Evolutionary conservation across 257 asterid species (phyloP).

Genomic region (Nicotiana tabacum): DNA sequence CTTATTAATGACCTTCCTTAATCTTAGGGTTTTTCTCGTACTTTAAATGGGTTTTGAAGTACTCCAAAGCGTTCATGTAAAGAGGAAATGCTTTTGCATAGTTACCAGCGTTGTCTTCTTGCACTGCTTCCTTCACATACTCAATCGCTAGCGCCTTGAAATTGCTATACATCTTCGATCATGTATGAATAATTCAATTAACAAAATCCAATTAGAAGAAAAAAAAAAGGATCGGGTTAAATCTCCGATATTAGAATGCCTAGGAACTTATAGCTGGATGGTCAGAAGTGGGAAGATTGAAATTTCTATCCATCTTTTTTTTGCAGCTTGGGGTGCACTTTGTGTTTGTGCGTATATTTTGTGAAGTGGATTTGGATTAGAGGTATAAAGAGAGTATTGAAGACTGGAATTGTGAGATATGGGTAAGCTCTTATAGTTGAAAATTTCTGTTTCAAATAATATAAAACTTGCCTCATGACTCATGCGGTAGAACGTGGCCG

Average conservation of each 20-base stretch:
- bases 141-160: conserved; percentile 97
- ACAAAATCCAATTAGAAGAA: neutral
- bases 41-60: conserved; percentile 88
- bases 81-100: conserved; percentile 92
- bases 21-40: conserved; percentile 94
- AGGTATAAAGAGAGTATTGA: too few species aligned
- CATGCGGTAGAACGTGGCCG: too few species aligned
- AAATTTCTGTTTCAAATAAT: too few species aligned
- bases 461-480: too few species aligned
- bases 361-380: too few species aligned
- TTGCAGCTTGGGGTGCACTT: neutral
- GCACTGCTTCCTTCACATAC: conserved; percentile 79
- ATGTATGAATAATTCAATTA: neutral
- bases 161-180: conserved; percentile 70
- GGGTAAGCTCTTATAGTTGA: too few species aligned
- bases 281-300: neutral
- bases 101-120: conserved; percentile 89
- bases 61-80: conserved; percentile 93
- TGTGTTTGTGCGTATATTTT: neutral
- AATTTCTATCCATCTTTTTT: neutral
- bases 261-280: too few species aligned
- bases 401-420: too few species aligned
- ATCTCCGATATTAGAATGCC: too few species aligned
- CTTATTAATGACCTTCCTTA: conserved; percentile 92
- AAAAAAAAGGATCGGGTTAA: too few species aligned